phyloP scores from a whole-genome alignment of 2,329 filamentous ascomycete genomes.

The Aspergillus sp. region DNA sequence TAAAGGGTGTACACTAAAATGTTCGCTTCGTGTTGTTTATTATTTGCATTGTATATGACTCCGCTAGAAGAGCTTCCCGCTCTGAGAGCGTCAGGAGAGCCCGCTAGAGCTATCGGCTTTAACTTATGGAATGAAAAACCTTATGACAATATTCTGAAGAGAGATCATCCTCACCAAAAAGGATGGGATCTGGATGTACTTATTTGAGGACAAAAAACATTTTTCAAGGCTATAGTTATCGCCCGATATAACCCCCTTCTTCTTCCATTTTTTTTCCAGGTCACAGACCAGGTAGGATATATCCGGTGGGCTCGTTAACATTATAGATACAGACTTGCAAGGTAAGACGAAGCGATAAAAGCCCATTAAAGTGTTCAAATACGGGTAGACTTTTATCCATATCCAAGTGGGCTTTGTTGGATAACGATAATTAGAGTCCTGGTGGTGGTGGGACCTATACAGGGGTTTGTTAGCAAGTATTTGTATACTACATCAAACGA shows the following conservation, averaged over 20 bases:
- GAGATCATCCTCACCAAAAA: neutral
- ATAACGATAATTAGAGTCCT: constrained; percentile 13
- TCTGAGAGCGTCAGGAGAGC: neutral
- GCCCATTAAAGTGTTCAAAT: neutral
- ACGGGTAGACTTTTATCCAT: neutral
- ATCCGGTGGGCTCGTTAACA: neutral
- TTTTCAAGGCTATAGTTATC: neutral
- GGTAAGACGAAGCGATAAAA: neutral
- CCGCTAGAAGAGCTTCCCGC: neutral
- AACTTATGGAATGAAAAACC: neutral
- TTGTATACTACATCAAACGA: neutral
- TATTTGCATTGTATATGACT: neutral
- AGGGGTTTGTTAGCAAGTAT: neutral
- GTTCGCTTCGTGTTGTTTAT: neutral
- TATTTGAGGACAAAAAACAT: neutral
- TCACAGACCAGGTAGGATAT: neutral
- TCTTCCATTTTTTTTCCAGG: neutral
- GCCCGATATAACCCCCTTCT: neutral
- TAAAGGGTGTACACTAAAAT: neutral
- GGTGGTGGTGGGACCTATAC: constrained; percentile 21
- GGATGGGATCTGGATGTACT: neutral
- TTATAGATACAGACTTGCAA: neutral
- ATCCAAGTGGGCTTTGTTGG: constrained; percentile 4
- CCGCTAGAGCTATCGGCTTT: neutral
- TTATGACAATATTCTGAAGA: neutral